A percentile compares a stretch with the other conserved stretches of the same genome.
Conservation (phyloP, 306 rosid genomes). For the Casuarina glauca region DNA sequence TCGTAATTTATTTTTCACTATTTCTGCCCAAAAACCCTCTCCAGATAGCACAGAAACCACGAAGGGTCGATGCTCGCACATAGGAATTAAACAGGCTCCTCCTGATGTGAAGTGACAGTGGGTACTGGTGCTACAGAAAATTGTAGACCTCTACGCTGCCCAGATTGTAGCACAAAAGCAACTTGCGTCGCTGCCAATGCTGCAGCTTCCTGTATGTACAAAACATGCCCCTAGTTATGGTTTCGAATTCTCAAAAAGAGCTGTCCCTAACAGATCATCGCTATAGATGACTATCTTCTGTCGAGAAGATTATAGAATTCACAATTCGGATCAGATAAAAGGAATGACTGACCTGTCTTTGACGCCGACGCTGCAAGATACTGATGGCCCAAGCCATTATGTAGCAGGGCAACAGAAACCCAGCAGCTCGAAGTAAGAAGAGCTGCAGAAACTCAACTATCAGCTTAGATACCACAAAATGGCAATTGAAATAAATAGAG, state of each 20-base stretch:
- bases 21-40: slow-evolving; percentile 27
- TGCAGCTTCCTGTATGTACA: slow-evolving; percentile 77
- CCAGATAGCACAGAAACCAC: slow-evolving; percentile 22
- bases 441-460: slow-evolving; percentile 33
- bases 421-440: slow-evolving; percentile 92
- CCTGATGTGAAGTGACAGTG: slow-evolving; percentile 49
- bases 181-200: slow-evolving; percentile 99
- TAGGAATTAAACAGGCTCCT: slow-evolving; percentile 59
- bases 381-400: slow-evolving; percentile 99
- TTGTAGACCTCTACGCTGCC: slow-evolving; percentile 81
- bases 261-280: not conserved
- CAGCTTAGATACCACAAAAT: slow-evolving; percentile 10
- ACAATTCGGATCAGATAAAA: not conserved
- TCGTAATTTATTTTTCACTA: slow-evolving; percentile 17
- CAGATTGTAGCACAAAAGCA: slow-evolving; percentile 88
- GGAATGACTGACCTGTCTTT: slow-evolving; percentile 70
- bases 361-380: slow-evolving; percentile 92
- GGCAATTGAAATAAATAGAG: not conserved
- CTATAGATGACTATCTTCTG: not conserved
- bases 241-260: not conserved
- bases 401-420: slow-evolving; percentile 96
- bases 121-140: slow-evolving; percentile 75
- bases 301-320: not conserved
- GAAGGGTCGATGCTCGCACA: slow-evolving; percentile 13
- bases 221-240: not conserved